These are phyloP conservation scores for Rhododendron ferrugineum DNA, from an alignment of 148 eudicot species.

Conservation along the genomic window DNA sequence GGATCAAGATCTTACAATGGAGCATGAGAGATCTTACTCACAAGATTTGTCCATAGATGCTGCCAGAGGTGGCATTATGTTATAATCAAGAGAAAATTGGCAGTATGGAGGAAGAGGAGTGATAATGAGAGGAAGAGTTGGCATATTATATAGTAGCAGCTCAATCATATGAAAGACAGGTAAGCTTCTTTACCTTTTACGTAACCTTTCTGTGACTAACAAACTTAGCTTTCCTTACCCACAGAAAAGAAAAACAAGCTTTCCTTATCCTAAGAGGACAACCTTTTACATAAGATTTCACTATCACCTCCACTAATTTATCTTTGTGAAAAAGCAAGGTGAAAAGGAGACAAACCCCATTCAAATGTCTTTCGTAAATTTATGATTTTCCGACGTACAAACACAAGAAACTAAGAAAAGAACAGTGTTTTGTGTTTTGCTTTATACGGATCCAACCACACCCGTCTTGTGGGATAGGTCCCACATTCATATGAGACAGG, in stretches of 20 bases:
- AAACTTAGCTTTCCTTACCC: not conserved
- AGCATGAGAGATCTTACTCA: conserved; percentile 23
- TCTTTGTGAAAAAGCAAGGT: conserved; percentile 7
- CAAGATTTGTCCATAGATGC: conserved; percentile 15
- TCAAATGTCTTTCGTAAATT: not conserved
- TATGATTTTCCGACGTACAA: no score
- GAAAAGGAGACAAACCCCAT: conserved; percentile 21
- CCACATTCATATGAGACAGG: not conserved
- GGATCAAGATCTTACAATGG: conserved; percentile 2
- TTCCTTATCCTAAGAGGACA: conserved; percentile 6
- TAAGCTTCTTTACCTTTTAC: not conserved
- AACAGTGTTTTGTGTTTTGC: not conserved
- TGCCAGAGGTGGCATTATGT: conserved; percentile 14
- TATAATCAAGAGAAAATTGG: conserved; percentile 12
- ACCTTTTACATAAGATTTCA: not conserved
- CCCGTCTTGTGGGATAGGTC: not conserved
- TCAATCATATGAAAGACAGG: not conserved
- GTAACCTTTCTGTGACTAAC: conserved; percentile 9
- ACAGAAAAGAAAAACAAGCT: conserved; percentile 11
- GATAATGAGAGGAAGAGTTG: conserved; percentile 5
- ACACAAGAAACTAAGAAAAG: not conserved
- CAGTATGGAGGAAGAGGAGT: not conserved
- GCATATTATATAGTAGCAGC: not conserved
- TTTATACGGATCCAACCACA: not conserved
- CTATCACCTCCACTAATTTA: not conserved